Conservation (phyloP, 1,139 yeast species). For the Sugiyamaella sp. region DNA sequence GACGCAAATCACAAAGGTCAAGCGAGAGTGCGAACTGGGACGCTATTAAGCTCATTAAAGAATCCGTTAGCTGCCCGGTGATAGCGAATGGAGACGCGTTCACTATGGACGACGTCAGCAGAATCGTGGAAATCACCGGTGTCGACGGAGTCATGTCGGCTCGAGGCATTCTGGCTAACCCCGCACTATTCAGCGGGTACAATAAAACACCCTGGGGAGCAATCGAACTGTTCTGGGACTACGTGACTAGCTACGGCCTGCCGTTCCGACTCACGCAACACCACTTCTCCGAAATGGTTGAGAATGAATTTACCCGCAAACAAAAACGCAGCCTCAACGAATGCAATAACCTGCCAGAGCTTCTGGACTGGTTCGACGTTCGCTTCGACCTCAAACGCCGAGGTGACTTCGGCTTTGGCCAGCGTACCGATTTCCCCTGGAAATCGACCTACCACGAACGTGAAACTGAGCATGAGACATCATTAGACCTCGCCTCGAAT, state of each 20-base stretch:
- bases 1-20: constrained; percentile 83
- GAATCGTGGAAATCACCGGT: constrained; percentile 66
- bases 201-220: constrained; percentile 86
- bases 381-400: constrained; percentile 65
- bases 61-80: constrained; percentile 64
- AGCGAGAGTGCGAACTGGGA: constrained; percentile 80
- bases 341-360: constrained; percentile 56
- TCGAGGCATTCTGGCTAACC: constrained; percentile 82
- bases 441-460: constrained; percentile 31
- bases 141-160: constrained; percentile 97
- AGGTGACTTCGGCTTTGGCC: constrained; percentile 70
- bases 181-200: constrained; percentile 81
- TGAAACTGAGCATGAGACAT: not conserved
- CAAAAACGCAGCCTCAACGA: constrained; percentile 68
- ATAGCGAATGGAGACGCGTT: constrained; percentile 97
- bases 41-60: constrained; percentile 71
- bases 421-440: constrained; percentile 59
- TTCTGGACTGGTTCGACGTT: constrained; percentile 81
- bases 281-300: constrained; percentile 84
- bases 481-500: not conserved
- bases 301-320: constrained; percentile 57
- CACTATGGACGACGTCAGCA: constrained; percentile 59
- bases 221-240: constrained; percentile 79
- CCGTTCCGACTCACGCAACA: constrained; percentile 86
- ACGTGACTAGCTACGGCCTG: constrained; percentile 75